Evolutionary conservation across 805 yeast species (phyloP).

Genomic region (Ogataea paradorogensis): DNA sequence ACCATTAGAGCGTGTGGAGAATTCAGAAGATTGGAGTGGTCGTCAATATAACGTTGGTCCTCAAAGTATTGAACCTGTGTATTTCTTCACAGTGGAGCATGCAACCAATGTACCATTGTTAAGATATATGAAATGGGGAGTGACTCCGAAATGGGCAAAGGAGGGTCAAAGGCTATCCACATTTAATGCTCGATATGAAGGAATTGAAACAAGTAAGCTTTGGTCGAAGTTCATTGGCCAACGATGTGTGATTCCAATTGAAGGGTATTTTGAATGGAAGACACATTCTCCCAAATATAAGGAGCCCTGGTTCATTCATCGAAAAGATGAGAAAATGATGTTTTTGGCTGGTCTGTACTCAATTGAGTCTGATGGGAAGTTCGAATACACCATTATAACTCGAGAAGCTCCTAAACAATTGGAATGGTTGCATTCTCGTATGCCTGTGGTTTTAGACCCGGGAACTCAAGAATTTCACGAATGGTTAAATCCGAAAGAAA

Average conservation of each 20-base stretch:
- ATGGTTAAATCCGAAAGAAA: conserved; percentile 55
- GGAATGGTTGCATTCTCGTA: conserved; percentile 69
- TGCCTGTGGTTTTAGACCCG: conserved; percentile 71
- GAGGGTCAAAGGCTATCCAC: conserved; percentile 39
- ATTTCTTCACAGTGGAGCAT: conserved; percentile 17
- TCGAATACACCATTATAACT: conserved; percentile 70
- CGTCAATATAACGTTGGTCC: conserved; percentile 63
- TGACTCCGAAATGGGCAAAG: conserved; percentile 66
- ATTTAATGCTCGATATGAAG: conserved; percentile 75
- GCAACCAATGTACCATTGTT: conserved; percentile 21
- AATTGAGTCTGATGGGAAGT: conserved; percentile 30
- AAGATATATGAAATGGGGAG: conserved; percentile 74
- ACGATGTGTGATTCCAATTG: conserved; percentile 74
- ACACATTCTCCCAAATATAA: conserved; percentile 37
- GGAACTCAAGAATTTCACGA: conserved; percentile 52
- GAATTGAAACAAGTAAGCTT: conserved; percentile 46
- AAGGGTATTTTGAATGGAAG: conserved; percentile 87
- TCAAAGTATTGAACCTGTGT: conserved; percentile 48
- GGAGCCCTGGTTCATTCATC: conserved; percentile 62
- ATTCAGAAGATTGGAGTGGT: conserved; percentile 21
- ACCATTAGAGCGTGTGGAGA: conserved; percentile 25
- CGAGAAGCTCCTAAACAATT: conserved; percentile 62
- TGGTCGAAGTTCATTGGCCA: conserved; percentile 53
- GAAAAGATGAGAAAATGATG: conserved; percentile 50
- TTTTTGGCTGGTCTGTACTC: conserved; percentile 62